These are phyloP conservation scores for Annona squamosa DNA, from an alignment of 164 flowering plant genomes.

Conservation along the genomic window DNA sequence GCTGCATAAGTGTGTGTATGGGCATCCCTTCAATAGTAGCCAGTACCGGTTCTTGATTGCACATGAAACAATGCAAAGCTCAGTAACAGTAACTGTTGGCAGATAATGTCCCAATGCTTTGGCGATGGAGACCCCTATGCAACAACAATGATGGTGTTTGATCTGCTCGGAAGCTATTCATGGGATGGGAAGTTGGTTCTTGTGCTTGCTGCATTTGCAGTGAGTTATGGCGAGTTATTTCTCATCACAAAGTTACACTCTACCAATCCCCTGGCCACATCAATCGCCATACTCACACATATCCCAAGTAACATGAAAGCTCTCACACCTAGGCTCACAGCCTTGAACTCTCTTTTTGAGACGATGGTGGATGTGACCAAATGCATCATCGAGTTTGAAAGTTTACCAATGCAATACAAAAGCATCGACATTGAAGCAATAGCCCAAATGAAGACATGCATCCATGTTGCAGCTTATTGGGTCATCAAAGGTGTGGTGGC, in stretches of 20 bases:
- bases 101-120: slow-evolving; percentile 37
- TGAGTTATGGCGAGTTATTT: slow-evolving; percentile 50
- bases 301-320: slow-evolving; percentile 28
- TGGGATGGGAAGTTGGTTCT: slow-evolving; percentile 74
- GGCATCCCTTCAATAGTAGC: background rate
- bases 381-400: slow-evolving; percentile 39
- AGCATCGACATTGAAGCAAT: slow-evolving; percentile 25
- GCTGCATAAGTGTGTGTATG: background rate
- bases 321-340: slow-evolving; percentile 36
- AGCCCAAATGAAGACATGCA: slow-evolving; percentile 23
- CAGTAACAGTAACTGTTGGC: slow-evolving; percentile 9
- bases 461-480: slow-evolving; percentile 65
- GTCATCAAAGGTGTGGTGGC: slow-evolving; percentile 45
- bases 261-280: slow-evolving; percentile 39
- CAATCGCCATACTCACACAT: slow-evolving; percentile 41
- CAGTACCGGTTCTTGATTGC: no score
- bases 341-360: slow-evolving; percentile 37
- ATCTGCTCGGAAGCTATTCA: slow-evolving; percentile 36
- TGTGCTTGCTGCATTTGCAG: slow-evolving; percentile 58
- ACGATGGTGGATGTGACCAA: slow-evolving; percentile 39
- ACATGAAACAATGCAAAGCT: background rate
- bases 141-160: slow-evolving; percentile 45
- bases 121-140: slow-evolving; percentile 28
- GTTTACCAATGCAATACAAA: slow-evolving; percentile 29
- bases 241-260: slow-evolving; percentile 37